Base-by-base conservation (phyloP, 2,329 filamentous ascomycete species). In the Phialophora expanda region DNA sequence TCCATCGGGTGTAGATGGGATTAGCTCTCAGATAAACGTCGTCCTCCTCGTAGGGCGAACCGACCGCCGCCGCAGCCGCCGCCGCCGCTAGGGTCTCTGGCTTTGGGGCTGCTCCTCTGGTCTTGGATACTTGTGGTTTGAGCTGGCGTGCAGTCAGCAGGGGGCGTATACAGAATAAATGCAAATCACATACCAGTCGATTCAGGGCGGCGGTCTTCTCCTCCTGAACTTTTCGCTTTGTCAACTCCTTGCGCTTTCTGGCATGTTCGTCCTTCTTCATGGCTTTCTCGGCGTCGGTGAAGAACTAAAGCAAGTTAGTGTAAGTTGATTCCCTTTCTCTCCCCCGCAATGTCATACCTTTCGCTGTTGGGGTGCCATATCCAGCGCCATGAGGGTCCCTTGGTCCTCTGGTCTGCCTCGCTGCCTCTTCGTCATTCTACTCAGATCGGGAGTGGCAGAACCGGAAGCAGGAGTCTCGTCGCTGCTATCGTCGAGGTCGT, bases 211-310 rank as follows among this genome's bases (percentile, higher is more conserved):
- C 71, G 7, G 88, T 86, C 83, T 91, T 92, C 76, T 91, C 89
- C 78, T 92, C 89, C 73, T 91, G 89, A 62, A 90, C 90, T n/a
- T 89, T 85, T 79, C 91, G 90, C 78, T 91, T 89, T 65, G 87
- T 90, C 34, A 91, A 80, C 69, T 91, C 91, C 79, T 91, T 91
- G 66, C 89, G 81, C 61, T 89, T 83, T 63, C 89, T 81, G 8
- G 89, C 89, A 89, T 91, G 91, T 75, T 92, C 89, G 7, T 88
- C 87, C 62, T 89, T 82, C 56, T 89, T 85, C 86, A 90, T 90
- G 55, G 87, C 87, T 74, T 90, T 87, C 73, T 92, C 89, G 74
- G 90, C 89, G 0, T 87, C 89, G 0, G 89, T 90, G 56, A 91
- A 80, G 71, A 90, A 87, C 73, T 91, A 90, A 78, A 90, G 89